phyloP scores from a whole-genome alignment of 1,284 basidiomycete species.

The Naganishia albida region DNA sequence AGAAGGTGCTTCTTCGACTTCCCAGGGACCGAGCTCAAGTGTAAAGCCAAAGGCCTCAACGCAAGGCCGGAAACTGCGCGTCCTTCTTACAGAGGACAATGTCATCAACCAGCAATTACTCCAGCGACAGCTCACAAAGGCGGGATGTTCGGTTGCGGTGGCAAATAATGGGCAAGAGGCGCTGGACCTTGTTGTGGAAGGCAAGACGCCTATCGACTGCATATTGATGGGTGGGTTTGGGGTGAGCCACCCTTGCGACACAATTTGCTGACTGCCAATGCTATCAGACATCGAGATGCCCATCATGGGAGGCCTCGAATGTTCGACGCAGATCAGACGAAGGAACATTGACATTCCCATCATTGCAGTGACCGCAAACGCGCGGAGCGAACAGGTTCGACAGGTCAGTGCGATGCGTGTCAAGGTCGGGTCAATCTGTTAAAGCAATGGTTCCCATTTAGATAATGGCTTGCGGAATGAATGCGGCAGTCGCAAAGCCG shows the following conservation, averaged over 20 bases:
- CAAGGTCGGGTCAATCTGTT: background rate
- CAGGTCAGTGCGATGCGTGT: slow-evolving; percentile 21
- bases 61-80: slow-evolving; percentile 14
- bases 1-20: background rate
- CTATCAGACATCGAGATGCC: slow-evolving; percentile 38
- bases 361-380: slow-evolving; percentile 39
- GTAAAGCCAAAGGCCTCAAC: background rate
- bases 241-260: background rate
- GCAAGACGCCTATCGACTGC: slow-evolving; percentile 32
- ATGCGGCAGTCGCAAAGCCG: slow-evolving; percentile 36
- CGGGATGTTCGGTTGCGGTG: slow-evolving; percentile 36
- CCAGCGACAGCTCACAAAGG: slow-evolving; percentile 35
- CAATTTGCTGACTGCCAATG: background rate
- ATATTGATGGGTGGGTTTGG: slow-evolving; percentile 34
- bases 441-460: background rate
- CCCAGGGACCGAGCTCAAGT: background rate
- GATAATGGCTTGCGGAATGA: slow-evolving; percentile 36
- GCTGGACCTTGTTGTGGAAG: slow-evolving; percentile 34
- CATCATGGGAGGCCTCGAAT: slow-evolving; percentile 36
- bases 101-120: slow-evolving; percentile 38
- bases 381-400: slow-evolving; percentile 33
- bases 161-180: slow-evolving; percentile 41
- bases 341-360: slow-evolving; percentile 31
- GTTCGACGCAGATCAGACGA: slow-evolving; percentile 32
- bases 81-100: slow-evolving; percentile 40